Evolutionary conservation across 805 yeast species (phyloP).

Genomic region (Hanseniaspora vineae): DNA sequence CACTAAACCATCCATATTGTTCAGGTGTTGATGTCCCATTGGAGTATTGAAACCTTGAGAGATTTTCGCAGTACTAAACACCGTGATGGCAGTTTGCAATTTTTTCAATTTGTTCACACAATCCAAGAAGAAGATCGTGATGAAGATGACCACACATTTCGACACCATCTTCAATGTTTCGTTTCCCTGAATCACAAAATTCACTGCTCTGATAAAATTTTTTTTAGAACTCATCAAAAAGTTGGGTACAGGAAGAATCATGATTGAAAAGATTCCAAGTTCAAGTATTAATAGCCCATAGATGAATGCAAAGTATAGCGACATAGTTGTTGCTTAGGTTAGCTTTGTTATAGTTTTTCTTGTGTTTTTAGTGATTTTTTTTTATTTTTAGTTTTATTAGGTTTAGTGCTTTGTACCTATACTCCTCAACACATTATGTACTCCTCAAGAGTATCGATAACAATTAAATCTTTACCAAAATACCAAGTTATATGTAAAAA

Average conservation of each 20-base stretch:
- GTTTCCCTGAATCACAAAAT: constrained; percentile 42
- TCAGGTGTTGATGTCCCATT: background rate
- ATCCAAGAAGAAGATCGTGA: constrained; percentile 73
- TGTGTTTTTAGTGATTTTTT: background rate
- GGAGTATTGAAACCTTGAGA: no score
- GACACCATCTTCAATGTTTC: constrained; percentile 64
- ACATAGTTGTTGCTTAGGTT: constrained; percentile 10
- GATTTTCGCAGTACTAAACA: background rate
- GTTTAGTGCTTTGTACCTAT: no score
- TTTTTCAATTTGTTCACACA: constrained; percentile 72
- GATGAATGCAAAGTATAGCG: constrained; percentile 29
- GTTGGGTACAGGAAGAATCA: constrained; percentile 81
- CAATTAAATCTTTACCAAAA: no score
- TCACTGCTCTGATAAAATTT: constrained; percentile 23
- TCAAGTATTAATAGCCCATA: constrained; percentile 70
- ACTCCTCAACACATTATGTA: no score
- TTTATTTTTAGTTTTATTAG: no score
- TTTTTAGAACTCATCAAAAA: constrained; percentile 12
- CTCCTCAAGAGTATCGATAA: no score
- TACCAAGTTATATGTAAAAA: no score
- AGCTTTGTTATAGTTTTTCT: background rate
- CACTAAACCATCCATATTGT: background rate
- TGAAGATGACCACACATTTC: constrained; percentile 73
- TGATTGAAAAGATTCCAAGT: constrained; percentile 61
- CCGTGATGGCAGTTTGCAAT: constrained; percentile 30